phyloP scores from a whole-genome alignment of 441 rosid genomes.

The Arabidopsis lyrata region DNA sequence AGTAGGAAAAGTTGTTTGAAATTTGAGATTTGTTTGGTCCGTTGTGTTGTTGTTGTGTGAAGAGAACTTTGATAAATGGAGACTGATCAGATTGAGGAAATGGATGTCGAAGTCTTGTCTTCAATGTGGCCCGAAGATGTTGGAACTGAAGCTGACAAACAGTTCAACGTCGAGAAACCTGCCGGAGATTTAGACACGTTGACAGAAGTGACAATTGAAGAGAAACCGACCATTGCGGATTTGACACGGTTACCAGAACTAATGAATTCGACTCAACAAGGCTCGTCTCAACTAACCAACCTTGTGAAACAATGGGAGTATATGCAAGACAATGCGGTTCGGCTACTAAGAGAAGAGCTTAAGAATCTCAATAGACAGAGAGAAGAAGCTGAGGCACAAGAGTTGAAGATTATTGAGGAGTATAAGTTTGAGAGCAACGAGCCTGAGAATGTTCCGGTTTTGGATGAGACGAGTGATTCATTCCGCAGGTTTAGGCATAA shows the following conservation, averaged over 20 bases:
- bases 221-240: conserved; percentile 58
- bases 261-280: conserved; percentile 66
- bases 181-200: conserved; percentile 87
- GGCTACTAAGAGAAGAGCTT: conserved; percentile 84
- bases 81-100: conserved; percentile 70
- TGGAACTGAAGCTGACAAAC: conserved; percentile 72
- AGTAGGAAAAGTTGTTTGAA: conserved; percentile 1
- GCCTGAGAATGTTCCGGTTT: conserved; percentile 66
- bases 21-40: conserved; percentile 13
- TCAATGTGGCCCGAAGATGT: conserved; percentile 99
- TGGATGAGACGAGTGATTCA: conserved; percentile 57
- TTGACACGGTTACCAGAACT: conserved; percentile 69
- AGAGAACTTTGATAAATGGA: conserved; percentile 54
- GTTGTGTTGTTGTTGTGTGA: conserved; percentile 9
- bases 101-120: conserved; percentile 83
- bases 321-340: conserved; percentile 77
- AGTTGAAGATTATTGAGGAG: conserved; percentile 85
- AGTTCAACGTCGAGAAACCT: conserved; percentile 86
- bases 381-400: conserved; percentile 85
- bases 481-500: conserved; percentile 56
- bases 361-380: conserved; percentile 75
- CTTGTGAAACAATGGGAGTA: conserved; percentile 91
- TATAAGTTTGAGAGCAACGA: conserved; percentile 73
- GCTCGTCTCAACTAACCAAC: conserved; percentile 83
- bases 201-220: conserved; percentile 76